Conservation (phyloP, 352 stramenopile species). For the Phytophthora crassamura region DNA sequence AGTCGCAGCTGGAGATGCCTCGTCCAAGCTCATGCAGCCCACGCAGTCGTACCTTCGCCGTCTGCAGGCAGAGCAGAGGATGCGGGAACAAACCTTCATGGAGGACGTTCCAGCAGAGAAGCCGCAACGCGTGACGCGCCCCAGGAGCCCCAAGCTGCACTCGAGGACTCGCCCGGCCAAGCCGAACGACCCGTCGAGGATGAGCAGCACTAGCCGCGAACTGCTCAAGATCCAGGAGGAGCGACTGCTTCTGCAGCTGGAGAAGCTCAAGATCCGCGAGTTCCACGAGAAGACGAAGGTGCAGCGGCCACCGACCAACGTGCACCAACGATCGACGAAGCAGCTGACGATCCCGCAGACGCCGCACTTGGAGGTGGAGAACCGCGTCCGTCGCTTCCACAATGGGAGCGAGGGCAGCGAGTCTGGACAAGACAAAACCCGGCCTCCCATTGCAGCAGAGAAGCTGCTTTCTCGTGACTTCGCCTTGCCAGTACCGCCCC, state of each 20-base stretch:
- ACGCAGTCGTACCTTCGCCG: conserved; percentile 70
- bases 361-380: conserved; percentile 67
- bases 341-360: conserved; percentile 83
- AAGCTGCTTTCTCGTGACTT: conserved; percentile 50
- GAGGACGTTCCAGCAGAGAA: conserved; percentile 54
- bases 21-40: conserved; percentile 69
- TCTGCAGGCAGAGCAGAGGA: conserved; percentile 66
- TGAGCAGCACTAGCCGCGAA: conserved; percentile 84
- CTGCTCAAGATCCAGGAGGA: conserved; percentile 83
- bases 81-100: conserved; percentile 55
- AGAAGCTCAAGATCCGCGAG: conserved; percentile 79
- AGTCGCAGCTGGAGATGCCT: conserved; percentile 17
- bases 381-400: conserved; percentile 52
- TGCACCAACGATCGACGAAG: conserved; percentile 81
- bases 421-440: conserved; percentile 24
- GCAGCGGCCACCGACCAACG: conserved; percentile 67
- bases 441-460: conserved; percentile 41
- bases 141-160: conserved; percentile 61
- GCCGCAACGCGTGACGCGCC: conserved; percentile 55
- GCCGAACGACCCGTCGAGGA: conserved; percentile 52
- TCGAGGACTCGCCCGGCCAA: conserved; percentile 40
- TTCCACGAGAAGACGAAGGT: conserved; percentile 79
- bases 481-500: conserved; percentile 30
- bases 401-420: conserved; percentile 30
- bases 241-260: conserved; percentile 63